Base-by-base conservation (phyloP, 768 basidiomycete species). In the Leccinum olivaceopallidum region DNA sequence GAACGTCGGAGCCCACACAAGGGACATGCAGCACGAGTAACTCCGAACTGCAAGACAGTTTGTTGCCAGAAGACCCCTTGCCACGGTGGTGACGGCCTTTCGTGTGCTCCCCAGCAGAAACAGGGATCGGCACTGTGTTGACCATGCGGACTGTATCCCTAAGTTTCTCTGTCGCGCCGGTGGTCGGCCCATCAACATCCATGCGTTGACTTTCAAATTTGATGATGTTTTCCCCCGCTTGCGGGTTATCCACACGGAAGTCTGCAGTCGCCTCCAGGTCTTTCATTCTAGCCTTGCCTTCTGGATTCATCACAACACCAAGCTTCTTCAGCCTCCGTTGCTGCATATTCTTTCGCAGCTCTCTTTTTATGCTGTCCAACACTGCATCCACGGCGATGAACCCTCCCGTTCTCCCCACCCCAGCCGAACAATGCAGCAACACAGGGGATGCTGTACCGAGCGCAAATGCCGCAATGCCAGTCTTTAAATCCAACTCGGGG, bases 401-500 rank as follows among this genome's bases (percentile, higher is more conserved):
- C 26, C 90, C 92, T 22, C 96, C 96, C 0, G 96, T 98, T 47
- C 96, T 83, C 0, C 96, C 96, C 6, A 97, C 94, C 20, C 96
- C 96, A 0, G 96, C 96, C 32, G 93, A 95, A 70, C 95, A 95
- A 71, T 95, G 94, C 63, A 95, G 73, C 52, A 95, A 71, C 30
- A 94, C 83, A 1, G 92, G 91, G 22, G 82, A 75, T 14, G 64
- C 58, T 49, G 60, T 71, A 6, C 80, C 81, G 54, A 81, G 64
- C 6, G 83, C 82, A 62, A 82, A 83, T 57, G 78, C 71, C 18
- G 83, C 80, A 55, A 90, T 76, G 0, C 89, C 89, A 0, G 80
- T 84, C 59, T 75, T 75, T 18, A 76, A 67, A 58, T 90, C 87
- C 47, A 89, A 62, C 4, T 79, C 79, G 22, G 73, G 70, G 42